These are phyloP conservation scores for Hymenoscyphus occultus DNA, from an alignment of 2,329 filamentous ascomycete genomes.

Conservation along the genomic window DNA sequence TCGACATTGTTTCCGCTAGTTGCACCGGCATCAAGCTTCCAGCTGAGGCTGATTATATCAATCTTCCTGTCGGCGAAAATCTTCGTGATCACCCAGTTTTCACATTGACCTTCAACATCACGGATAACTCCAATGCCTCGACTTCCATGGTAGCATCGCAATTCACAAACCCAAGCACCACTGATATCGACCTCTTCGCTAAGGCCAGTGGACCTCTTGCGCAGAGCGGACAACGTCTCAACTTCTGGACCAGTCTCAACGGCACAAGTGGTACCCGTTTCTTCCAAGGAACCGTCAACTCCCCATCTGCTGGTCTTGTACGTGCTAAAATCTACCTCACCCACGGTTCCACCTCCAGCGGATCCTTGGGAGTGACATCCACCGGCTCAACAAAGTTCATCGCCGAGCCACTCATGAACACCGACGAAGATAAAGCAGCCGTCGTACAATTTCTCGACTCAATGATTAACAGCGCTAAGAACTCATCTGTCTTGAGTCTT, in stretches of 20 bases:
- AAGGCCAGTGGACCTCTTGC: constrained; percentile 41
- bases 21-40: constrained; percentile 43
- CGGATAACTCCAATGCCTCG: constrained; percentile 4
- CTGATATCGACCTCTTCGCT: constrained; percentile 38
- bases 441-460: constrained; percentile 51
- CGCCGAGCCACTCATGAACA: constrained; percentile 38
- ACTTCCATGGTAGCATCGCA: constrained; percentile 37
- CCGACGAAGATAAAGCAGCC: constrained; percentile 56
- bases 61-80: constrained; percentile 57
- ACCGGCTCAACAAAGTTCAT: constrained; percentile 43
- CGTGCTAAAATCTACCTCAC: constrained; percentile 50
- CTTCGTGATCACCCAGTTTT: constrained; percentile 56
- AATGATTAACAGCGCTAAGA: constrained; percentile 51
- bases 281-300: constrained; percentile 47
- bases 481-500: constrained; percentile 47
- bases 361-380: constrained; percentile 42
- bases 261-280: constrained; percentile 41
- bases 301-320: constrained; percentile 42
- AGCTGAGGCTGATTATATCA: constrained; percentile 49
- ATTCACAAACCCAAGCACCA: constrained; percentile 46
- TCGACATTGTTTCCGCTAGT: constrained; percentile 36
- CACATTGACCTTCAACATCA: constrained; percentile 26
- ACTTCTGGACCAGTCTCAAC: constrained; percentile 46
- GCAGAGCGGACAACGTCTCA: constrained; percentile 44
- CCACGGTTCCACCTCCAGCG: constrained; percentile 47